Base-by-base conservation (phyloP, 1,139 yeast genomes). In the Geotrichum restrictum region DNA sequence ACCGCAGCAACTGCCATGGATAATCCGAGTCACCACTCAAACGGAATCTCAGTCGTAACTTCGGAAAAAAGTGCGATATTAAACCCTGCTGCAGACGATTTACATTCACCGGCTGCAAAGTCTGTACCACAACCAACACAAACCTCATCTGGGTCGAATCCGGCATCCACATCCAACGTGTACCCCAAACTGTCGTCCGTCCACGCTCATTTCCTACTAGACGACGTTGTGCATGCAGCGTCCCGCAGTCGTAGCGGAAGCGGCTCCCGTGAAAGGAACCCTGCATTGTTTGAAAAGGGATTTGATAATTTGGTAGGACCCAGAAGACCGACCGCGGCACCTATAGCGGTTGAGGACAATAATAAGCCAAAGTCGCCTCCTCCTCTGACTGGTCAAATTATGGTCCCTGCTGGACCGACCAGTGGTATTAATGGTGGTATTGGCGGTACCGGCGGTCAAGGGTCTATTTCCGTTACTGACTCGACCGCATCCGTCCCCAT, bases 181-280 rank as follows among this genome's bases (percentile, higher is more conserved):
- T 24, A 24, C 62, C 82, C 76, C 59, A 80, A 79, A 64, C 72
- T 77, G 19, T 80, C 81, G 21, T 80, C 81, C 42, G 86, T 83
- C 53, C 95, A 87, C 68, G 93, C 95, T 0, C 95, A 87, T 69
- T 87, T 88, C 65, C 79, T 77, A 59, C 83, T 83, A 8, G 88
- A 84, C 59, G 95, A 87, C 57, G 76, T 85, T 1, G 67, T 82
- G 22, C 83, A 80, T 64, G 71, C 69, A 41, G 74, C 74, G 33
- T 63, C 72, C 3, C 65, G 72, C 48, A 70, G 74, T 49, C 67
- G 72, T 3, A 69, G 74, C 33, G 64, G 74, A 51, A 74, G 79
- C 49, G 66, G 68, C 31, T 68, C 73, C 8, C 31, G 51, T 14
- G 49, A 51, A 11, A 53, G 49, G 1, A n/a, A 21, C 16, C 24